Percentiles rank a stretch among this genome's conserved stretches.
These are phyloP conservation scores for Venturia carpophila DNA, from an alignment of 2,329 filamentous ascomycete genomes.

Conservation along the genomic window DNA sequence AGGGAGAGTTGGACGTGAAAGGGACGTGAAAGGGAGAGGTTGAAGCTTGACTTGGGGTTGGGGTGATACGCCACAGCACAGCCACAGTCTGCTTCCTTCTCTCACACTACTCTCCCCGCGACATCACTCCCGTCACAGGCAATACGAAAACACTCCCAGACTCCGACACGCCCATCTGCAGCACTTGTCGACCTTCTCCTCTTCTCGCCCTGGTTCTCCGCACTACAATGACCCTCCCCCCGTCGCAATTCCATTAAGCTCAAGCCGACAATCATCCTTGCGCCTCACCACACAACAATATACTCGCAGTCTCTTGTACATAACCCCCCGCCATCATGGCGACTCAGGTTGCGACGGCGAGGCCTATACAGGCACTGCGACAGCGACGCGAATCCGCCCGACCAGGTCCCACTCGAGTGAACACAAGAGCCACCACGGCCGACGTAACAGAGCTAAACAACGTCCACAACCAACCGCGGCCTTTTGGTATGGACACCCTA, in stretches of 20 bases:
- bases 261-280: neutral
- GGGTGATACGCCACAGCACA: neutral
- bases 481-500: neutral
- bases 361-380: conserved; percentile 33
- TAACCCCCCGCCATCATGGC: conserved; percentile 25
- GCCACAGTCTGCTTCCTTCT: neutral
- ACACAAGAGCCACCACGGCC: conserved; percentile 26
- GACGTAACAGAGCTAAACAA: conserved; percentile 20
- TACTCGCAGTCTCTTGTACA: no score
- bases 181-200: neutral
- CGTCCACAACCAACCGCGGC: conserved; percentile 11
- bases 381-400: conserved; percentile 34
- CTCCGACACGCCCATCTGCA: neutral
- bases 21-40: no score
- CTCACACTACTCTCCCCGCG: neutral
- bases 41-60: no score
- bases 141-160: neutral
- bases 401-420: conserved; percentile 25
- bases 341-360: conserved; percentile 29
- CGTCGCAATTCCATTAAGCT: neutral
- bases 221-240: neutral
- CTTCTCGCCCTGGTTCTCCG: neutral
- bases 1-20: no score
- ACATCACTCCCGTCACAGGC: conserved; percentile 3
- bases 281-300: neutral